Evolutionary conservation across 1,284 basidiomycete species (phyloP), one percentile per base, ranked within the genome.

Genomic region (Prillingera fragicola): DNA sequence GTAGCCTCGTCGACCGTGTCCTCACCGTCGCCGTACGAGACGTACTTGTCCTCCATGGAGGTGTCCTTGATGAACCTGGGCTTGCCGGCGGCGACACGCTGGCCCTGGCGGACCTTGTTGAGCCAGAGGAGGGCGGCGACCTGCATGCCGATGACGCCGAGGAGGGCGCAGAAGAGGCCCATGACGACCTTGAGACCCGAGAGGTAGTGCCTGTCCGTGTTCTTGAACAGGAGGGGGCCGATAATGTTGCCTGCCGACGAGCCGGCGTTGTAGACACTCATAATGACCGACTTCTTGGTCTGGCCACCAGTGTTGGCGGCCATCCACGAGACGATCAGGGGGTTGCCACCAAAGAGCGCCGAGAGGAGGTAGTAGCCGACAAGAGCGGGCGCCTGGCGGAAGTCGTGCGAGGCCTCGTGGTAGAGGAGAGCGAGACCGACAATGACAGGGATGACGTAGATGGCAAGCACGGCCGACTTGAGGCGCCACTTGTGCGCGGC

Each of bases 331-430:
- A 69, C 58, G 33, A 70, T 62, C 21, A 68, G 52, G 5, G 73
- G 70, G 54, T 71, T 72, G 26, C 62, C 62, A 21, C 65, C 70
- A 48, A 67, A 74, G 8, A 72, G 52, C 59, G 71, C 69, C 1
- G 67, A 60, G 15, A 71, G 41, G 31, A 72, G 57, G 61, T 74
- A 73, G 63, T 73, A 74, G 1, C 67, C 69, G 24, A 59, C 52
- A 7, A 74, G 62, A 2, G 61, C 54, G 22, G 55, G 50, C 8
- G 55, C 56, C 21, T 61, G 55, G 38, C 56, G 49, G 31, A 55
- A 51, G 6, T 18, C 27, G 22, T 43, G 23, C 27, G 33, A 13
- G 31, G n/a, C 31, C 17, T 8, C 8, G 9, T 36, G 26, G 47
- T 62, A 69, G 15, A 71, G 60, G 33, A 71, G 43, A 14, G 57